Evolutionary conservation across 192 early-diverging fungal species (phyloP), one percentile per base, ranked within the genome.

Genomic region (Umbelopsis vinacea): DNA sequence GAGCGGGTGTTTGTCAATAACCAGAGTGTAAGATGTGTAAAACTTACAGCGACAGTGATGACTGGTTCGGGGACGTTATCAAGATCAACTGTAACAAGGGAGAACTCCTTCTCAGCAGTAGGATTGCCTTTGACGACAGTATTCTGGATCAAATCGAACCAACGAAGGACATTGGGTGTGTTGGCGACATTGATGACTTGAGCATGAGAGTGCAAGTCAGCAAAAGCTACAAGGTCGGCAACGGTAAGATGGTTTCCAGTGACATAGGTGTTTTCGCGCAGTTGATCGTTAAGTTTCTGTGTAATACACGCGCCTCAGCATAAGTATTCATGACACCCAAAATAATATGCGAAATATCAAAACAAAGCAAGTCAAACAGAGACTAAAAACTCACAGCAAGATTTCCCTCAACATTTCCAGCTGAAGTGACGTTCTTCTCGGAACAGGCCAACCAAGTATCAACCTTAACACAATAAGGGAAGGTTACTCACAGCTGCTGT

Each of bases 61-160:
- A 52, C 70, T 23, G 81, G 82, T 52, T 84, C 75, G 46, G 74
- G 63, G 8, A 80, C 85, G 73, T 87, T 84, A 33, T 86, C 75
- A 33, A 77, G 74, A 52, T 87, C 71, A 12, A 89, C 70, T 40
- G 74, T 21, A 45, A 80, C 35, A 6, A 73, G 40, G 9, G 71
- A 50, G 55, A 76, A 79, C 72, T 87, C 86, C 73, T 86, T 87
- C 68, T 86, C 84, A 26, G 81, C 77, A 66, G 74, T 69, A 40
- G 76, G 74, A 21, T 78, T 76, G 38, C 63, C 72, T 40, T 79
- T 75, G 45, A 86, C 77, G 52, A 88, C 77, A 14, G 86, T 79
- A 69, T 94, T 83, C 80, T 94, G 93, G 67, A 94, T 82, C 63
- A 94, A 78, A 82, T 93, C 92, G 68, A 92, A 92, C 90, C 92